Conservation (phyloP, 1,284 basidiomycete genomes). For the Fomitopsis palustris region DNA sequence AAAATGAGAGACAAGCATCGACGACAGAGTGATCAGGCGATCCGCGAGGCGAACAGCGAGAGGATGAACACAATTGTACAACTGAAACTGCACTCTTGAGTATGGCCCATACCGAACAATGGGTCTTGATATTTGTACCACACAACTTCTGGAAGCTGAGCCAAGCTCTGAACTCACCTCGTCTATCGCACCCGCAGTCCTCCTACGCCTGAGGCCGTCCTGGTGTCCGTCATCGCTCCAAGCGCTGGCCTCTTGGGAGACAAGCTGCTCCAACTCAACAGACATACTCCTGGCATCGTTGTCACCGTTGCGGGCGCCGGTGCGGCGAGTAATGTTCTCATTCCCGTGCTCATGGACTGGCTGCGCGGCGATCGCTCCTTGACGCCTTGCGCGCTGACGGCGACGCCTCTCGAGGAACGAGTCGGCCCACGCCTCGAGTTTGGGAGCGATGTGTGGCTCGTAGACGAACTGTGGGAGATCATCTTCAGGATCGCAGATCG, state of each 20-base stretch:
- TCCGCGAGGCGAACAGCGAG: background rate
- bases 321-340: slow-evolving; percentile 16
- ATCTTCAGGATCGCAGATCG: background rate
- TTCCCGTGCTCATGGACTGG: slow-evolving; percentile 9
- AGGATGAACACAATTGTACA: no score
- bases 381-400: slow-evolving; percentile 20
- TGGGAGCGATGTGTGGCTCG: slow-evolving; percentile 59
- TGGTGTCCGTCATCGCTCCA: slow-evolving; percentile 44
- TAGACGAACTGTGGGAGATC: slow-evolving; percentile 46
- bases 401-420: slow-evolving; percentile 39
- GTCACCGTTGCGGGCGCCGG: slow-evolving; percentile 11
- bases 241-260: slow-evolving; percentile 45
- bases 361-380: slow-evolving; percentile 18
- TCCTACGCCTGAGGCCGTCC: slow-evolving; percentile 34
- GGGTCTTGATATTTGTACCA: no score
- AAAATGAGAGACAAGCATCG: background rate
- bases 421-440: slow-evolving; percentile 49
- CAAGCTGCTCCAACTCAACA: slow-evolving; percentile 49
- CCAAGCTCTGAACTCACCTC: slow-evolving; percentile 34
- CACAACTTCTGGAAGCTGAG: no score
- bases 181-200: slow-evolving; percentile 33
- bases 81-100: no score
- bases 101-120: no score
- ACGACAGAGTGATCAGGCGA: background rate
- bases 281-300: slow-evolving; percentile 12